phyloP scores from a whole-genome alignment of 2,329 filamentous ascomycete species.

The Fusarium lateritium region DNA sequence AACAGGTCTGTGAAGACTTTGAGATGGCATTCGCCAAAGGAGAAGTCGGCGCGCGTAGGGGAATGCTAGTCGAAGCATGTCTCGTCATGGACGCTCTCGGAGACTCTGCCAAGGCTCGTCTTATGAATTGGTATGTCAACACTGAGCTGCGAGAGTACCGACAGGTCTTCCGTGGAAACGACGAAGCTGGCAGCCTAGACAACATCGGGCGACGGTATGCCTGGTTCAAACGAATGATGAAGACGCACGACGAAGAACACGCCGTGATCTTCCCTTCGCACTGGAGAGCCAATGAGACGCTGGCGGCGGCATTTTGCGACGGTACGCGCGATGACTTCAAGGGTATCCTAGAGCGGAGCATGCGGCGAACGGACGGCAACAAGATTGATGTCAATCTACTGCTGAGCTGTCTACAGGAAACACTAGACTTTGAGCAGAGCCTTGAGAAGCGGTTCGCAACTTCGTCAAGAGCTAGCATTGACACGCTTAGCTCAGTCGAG shows the following conservation, averaged over 20 bases:
- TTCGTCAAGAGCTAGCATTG: conserved; percentile 83
- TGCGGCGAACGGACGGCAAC: conserved; percentile 82
- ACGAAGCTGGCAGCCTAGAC: conserved; percentile 95
- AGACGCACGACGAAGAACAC: conserved; percentile 96
- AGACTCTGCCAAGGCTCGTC: conserved; percentile 83
- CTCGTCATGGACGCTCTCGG: conserved; percentile 95
- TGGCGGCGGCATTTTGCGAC: conserved; percentile 95
- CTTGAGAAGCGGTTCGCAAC: conserved; percentile 87
- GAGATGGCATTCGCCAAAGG: conserved; percentile 93
- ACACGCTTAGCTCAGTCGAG: conserved; percentile 86
- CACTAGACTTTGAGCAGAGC: conserved; percentile 94
- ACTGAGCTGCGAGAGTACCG: conserved; percentile 96
- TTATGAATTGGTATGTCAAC: conserved; percentile 98
- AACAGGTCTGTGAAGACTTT: conserved; percentile 99
- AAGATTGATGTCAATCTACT: conserved; percentile 91
- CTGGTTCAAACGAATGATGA: conserved; percentile 97
- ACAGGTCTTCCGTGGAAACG: conserved; percentile 94
- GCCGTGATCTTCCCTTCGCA: conserved; percentile 85
- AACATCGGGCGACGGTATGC: conserved; percentile 96
- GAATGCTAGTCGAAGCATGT: conserved; percentile 87
- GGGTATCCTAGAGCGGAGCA: conserved; percentile 88
- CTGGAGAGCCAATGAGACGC: conserved; percentile 91
- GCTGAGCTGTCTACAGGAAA: conserved; percentile 92
- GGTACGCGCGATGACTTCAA: conserved; percentile 97
- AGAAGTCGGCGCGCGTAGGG: conserved; percentile 79